Evolutionary conservation across 805 yeast genomes (phyloP).

Genomic region (Deakozyma indianensis): DNA sequence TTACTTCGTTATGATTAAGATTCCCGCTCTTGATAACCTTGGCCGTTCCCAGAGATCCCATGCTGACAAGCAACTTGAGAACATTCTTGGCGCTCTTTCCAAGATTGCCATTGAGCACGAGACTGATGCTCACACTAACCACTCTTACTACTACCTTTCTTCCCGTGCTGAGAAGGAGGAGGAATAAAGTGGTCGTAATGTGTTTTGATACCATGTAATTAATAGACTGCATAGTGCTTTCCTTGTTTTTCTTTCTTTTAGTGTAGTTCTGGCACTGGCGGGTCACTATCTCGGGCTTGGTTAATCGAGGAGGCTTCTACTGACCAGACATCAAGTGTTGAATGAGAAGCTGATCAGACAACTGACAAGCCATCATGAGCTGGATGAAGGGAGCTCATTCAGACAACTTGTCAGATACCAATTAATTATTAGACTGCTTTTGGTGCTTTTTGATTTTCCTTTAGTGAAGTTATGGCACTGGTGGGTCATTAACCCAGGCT

Average conservation of each 20-base stretch:
- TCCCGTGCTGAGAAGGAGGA: constrained; percentile 21
- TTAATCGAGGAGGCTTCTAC: no score
- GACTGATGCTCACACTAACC: constrained; percentile 17
- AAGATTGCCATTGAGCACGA: constrained; percentile 26
- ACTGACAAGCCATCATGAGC: no score
- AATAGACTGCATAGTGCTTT: background rate
- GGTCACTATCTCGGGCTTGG: no score
- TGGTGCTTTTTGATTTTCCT: no score
- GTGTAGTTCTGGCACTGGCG: no score
- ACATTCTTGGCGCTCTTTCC: constrained; percentile 23
- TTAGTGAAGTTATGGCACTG: no score
- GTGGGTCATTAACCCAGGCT: no score
- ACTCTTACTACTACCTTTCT: constrained; percentile 20
- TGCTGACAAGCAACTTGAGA: constrained; percentile 22
- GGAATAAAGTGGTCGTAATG: constrained; percentile 12
- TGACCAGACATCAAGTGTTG: no score
- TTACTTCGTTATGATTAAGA: constrained; percentile 54
- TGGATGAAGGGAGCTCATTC: no score
- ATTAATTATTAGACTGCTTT: no score
- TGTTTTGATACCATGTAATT: constrained; percentile 1
- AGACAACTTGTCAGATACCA: no score
- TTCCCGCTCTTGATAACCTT: constrained; percentile 19
- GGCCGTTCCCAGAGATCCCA: constrained; percentile 20
- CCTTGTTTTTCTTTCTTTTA: background rate
- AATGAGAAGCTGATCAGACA: no score